Evolutionary conservation across 139 green algal species (phyloP), one percentile per base, ranked within the genome.

Genomic region (Chlorella sp.): DNA sequence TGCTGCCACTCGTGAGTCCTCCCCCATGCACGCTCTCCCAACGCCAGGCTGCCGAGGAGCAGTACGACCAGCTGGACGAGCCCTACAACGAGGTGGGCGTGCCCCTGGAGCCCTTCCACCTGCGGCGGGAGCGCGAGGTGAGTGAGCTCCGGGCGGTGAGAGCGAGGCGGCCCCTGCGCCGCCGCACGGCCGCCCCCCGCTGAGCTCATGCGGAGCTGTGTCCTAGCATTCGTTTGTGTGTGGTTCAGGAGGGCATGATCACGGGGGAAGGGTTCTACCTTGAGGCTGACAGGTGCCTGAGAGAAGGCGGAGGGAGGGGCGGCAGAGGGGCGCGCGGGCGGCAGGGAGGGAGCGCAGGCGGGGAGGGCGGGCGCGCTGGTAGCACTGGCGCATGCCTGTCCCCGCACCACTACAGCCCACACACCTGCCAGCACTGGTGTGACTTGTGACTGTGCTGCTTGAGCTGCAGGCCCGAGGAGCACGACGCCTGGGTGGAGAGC

Each of bases 81-180:
- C 3, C 71, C 21, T 85, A 64, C 66, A 88, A 86, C 12, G 79
- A 90, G 41, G 83, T 43, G 23, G 84, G 78, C 19, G 80, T 85
- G 19, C 73, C 78, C 43, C 83, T 94, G 9, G 89, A 94, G 85
- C 89, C 89, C 23, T 94, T 94, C 73, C 86, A 94, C 80, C 78
- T 94, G 73, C 69, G 73, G 15, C 58, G 77, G 33, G 89, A 94
- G 80, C 82, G 90, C 3, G 77, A 86, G 77, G 71, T 77, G 71
- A 35, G 82, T 83, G 51, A 84, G 82, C 35, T 82, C 74, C 71
- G 33, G 29, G 40, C 63, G 41, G 38, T 8, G 38, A 29, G 12
- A 71, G 63, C 40, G 17, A 27, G 43, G 45, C 11, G 45, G 12
- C n/a, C n/a, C n/a, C n/a, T n/a, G n/a, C n/a, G n/a, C n/a, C n/a